phyloP scores from a whole-genome alignment of 768 basidiomycete species.

The Collybia nuda region DNA sequence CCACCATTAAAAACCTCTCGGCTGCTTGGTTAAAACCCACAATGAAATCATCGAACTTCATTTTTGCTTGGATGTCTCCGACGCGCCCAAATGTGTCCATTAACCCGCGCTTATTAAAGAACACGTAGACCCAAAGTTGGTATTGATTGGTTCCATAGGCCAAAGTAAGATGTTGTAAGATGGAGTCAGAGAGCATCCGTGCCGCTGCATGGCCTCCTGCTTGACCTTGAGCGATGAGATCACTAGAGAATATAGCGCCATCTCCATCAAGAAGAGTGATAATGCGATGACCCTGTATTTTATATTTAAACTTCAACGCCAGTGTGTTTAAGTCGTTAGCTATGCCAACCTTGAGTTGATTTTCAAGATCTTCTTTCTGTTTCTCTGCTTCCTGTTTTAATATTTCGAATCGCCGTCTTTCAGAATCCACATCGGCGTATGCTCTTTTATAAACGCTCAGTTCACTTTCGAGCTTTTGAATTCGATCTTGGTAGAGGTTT shows the following conservation, averaged over 20 bases:
- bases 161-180: conserved; percentile 32
- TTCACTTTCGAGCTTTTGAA: conserved; percentile 38
- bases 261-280: conserved; percentile 68
- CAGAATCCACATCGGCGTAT: conserved; percentile 34
- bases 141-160: conserved; percentile 37
- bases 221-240: conserved; percentile 54
- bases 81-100: conserved; percentile 47
- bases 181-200: conserved; percentile 40
- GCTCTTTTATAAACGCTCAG: conserved; percentile 42
- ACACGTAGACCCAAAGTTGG: conserved; percentile 63
- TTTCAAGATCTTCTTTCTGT: conserved; percentile 36
- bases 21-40: conserved; percentile 71
- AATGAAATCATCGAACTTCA: conserved; percentile 62
- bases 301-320: background rate
- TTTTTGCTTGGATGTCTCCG: conserved; percentile 32
- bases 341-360: conserved; percentile 36
- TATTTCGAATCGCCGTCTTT: conserved; percentile 30
- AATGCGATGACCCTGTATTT: conserved; percentile 41
- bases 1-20: conserved; percentile 66
- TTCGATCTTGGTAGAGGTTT: conserved; percentile 23
- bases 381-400: conserved; percentile 35
- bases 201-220: conserved; percentile 60
- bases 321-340: background rate
- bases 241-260: conserved; percentile 54
- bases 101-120: conserved; percentile 63